A percentile compares a stretch with the other conserved stretches of the same genome.
phyloP scores from a whole-genome alignment of 768 basidiomycete species.

The Chalciporus sphaerocephalus region DNA sequence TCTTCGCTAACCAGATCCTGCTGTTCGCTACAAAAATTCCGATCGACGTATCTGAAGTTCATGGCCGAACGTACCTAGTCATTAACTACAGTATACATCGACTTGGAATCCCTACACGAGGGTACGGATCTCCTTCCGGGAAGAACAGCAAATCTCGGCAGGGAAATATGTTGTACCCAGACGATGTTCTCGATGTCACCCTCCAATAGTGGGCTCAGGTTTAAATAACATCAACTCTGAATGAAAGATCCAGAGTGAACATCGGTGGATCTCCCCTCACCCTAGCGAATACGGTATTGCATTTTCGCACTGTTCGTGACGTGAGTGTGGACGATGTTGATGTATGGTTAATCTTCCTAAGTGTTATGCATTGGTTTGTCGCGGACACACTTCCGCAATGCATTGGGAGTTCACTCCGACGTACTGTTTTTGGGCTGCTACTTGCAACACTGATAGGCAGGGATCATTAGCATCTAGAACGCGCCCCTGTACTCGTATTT shows the following conservation, averaged over 20 bases:
- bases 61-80: neutral
- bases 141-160: constrained; percentile 43
- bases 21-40: no score
- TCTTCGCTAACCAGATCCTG: no score
- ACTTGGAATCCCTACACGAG: neutral
- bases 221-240: constrained; percentile 46
- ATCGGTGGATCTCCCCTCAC: constrained; percentile 50
- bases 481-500: neutral
- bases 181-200: constrained; percentile 61
- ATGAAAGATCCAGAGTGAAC: constrained; percentile 46
- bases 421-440: neutral
- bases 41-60: neutral
- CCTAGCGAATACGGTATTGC: no score
- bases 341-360: neutral
- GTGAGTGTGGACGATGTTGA: neutral
- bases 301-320: neutral
- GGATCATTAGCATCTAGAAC: neutral
- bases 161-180: constrained; percentile 56
- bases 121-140: neutral
- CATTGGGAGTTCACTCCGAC: neutral
- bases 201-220: constrained; percentile 63
- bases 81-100: no score
- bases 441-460: no score
- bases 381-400: neutral
- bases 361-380: neutral